These are phyloP conservation scores for Suillus ampliporus DNA, from an alignment of 768 basidiomycete species.

Conservation along the genomic window DNA sequence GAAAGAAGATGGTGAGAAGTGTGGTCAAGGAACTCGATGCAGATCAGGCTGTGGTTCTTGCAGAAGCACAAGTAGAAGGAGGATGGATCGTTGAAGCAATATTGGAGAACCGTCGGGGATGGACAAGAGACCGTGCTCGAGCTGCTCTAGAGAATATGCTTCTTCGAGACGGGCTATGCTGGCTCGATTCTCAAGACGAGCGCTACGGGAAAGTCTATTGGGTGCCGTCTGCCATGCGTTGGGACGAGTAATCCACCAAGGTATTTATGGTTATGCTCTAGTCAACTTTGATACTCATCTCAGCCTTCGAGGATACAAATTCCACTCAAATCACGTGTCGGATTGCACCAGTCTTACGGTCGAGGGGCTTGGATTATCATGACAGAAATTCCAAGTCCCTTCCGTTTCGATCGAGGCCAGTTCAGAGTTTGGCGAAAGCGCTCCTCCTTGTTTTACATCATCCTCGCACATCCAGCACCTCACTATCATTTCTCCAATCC, in stretches of 20 bases:
- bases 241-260: conserved; percentile 59
- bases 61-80: conserved; percentile 68
- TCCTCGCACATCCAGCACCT: too few species aligned
- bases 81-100: conserved; percentile 73
- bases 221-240: conserved; percentile 87
- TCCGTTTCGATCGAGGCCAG: too few species aligned
- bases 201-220: conserved; percentile 73
- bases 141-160: conserved; percentile 90
- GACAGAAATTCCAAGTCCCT: too few species aligned
- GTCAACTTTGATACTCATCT: neutral
- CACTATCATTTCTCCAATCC: too few species aligned
- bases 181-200: conserved; percentile 92
- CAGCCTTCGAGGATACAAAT: neutral
- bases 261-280: neutral
- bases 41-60: conserved; percentile 85
- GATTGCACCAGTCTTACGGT: too few species aligned
- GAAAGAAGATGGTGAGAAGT: conserved; percentile 81
- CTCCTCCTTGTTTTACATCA: too few species aligned
- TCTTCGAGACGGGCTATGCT: conserved; percentile 88
- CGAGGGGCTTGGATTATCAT: too few species aligned
- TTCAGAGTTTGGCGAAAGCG: too few species aligned
- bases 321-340: too few species aligned
- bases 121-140: conserved; percentile 78
- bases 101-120: conserved; percentile 66
- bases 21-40: conserved; percentile 91